Evolutionary conservation across 2,329 filamentous ascomycete genomes (phyloP).

Genomic region (Pseudogymnoascus pannorum): DNA sequence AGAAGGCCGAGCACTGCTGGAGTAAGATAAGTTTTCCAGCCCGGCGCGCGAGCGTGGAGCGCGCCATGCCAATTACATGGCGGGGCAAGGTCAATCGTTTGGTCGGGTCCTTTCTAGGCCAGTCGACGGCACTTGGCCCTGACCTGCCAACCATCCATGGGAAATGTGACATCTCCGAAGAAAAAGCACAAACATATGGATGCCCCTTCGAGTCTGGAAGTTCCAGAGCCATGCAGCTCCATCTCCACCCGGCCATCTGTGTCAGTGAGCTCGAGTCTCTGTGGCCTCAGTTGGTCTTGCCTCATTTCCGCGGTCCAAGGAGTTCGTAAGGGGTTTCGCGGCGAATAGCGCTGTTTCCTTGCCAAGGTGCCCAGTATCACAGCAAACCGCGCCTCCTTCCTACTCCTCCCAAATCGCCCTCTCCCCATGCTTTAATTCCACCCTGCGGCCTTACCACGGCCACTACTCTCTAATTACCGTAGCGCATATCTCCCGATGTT

Average conservation of each 20-base stretch:
- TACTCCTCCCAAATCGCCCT: not conserved
- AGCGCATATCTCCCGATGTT: not conserved
- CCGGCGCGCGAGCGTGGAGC: not conserved
- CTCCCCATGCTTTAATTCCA: not conserved
- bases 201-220: not conserved
- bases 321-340: not conserved
- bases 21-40: not conserved
- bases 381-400: not conserved
- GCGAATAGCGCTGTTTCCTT: not conserved
- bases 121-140: not conserved
- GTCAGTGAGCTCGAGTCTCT: not conserved
- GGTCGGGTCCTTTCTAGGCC: not conserved
- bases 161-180: constrained; percentile 1
- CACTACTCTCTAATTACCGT: not conserved
- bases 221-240: not conserved
- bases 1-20: not conserved
- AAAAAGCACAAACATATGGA: not conserved
- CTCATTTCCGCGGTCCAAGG: not conserved
- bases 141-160: not conserved
- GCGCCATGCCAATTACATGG: not conserved
- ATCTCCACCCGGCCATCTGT: constrained; percentile 6
- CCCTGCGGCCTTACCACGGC: not conserved
- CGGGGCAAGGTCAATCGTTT: not conserved
- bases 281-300: not conserved
- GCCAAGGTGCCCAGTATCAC: not conserved